Conservation (phyloP, 495 filamentous ascomycete genomes). For the Neurospora discreta region DNA sequence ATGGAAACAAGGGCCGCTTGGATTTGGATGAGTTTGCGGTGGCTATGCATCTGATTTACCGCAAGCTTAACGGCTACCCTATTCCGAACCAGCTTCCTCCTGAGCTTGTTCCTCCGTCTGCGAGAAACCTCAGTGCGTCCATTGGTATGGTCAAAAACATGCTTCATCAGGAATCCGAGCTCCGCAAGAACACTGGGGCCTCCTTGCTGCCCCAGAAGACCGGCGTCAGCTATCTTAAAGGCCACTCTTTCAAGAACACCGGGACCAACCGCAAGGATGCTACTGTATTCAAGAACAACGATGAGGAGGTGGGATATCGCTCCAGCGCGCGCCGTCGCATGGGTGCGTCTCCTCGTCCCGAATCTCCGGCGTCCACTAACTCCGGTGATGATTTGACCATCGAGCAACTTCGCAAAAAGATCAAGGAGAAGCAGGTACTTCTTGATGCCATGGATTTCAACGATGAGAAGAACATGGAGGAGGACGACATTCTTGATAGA, state of each 20-base stretch:
- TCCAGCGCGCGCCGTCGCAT: slow-evolving; percentile 87
- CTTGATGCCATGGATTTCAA: slow-evolving; percentile 97
- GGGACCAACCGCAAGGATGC: slow-evolving; percentile 69
- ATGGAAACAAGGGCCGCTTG: slow-evolving; percentile 82
- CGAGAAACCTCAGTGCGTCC: slow-evolving; percentile 84
- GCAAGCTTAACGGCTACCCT: slow-evolving; percentile 91
- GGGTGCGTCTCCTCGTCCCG: slow-evolving; percentile 63
- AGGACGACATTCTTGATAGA: slow-evolving; percentile 86
- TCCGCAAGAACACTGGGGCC: slow-evolving; percentile 70
- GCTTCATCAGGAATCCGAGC: slow-evolving; percentile 81
- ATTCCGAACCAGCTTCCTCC: slow-evolving; percentile 84
- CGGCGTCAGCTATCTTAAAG: slow-evolving; percentile 96
- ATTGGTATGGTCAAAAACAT: slow-evolving; percentile 88
- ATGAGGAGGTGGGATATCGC: slow-evolving; percentile 78
- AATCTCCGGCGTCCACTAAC: slow-evolving; percentile 58
- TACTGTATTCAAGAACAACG: slow-evolving; percentile 93
- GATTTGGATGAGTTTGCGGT: slow-evolving; percentile 98
- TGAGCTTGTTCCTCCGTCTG: slow-evolving; percentile 91
- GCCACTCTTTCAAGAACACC: slow-evolving; percentile 71
- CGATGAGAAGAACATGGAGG: slow-evolving; percentile 79
- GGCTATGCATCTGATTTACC: slow-evolving; percentile 97
- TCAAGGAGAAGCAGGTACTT: slow-evolving; percentile 88
- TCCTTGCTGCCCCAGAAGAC: slow-evolving; percentile 88
- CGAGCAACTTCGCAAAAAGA: slow-evolving; percentile 84
- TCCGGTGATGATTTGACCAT: slow-evolving; percentile 72